Conservation (phyloP, 768 basidiomycete genomes). For the Podaxis pistillaris region DNA sequence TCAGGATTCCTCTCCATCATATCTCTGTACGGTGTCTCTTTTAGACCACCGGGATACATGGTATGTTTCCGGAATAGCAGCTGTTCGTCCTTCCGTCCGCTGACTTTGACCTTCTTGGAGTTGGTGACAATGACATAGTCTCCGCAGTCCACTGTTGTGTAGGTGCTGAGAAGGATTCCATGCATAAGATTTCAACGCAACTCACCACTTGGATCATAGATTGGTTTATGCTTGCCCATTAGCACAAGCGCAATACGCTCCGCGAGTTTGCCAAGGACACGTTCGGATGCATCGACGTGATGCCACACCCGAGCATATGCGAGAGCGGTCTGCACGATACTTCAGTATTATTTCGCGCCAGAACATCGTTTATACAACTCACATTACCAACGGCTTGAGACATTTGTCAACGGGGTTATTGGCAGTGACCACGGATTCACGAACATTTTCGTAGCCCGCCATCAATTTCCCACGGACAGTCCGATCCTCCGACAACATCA, state of each 20-base stretch:
- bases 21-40: conserved; percentile 81
- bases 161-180: neutral
- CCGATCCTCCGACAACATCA: neutral
- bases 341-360: neutral
- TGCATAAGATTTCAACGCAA: conserved; percentile 8
- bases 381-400: conserved; percentile 84
- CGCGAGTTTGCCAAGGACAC: conserved; percentile 93
- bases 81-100: conserved; percentile 87
- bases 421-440: neutral
- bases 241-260: conserved; percentile 91
- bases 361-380: conserved; percentile 26
- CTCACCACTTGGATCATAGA: conserved; percentile 89
- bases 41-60: conserved; percentile 91
- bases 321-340: conserved; percentile 74
- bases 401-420: conserved; percentile 39
- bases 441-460: conserved; percentile 7
- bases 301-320: conserved; percentile 97
- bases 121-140: conserved; percentile 98
- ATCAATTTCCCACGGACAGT: conserved; percentile 13
- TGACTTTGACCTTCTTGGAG: conserved; percentile 77
- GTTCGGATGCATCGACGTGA: conserved; percentile 86
- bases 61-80: conserved; percentile 87
- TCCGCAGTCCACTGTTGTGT: conserved; percentile 80
- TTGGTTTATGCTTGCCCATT: conserved; percentile 99
- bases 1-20: conserved; percentile 89